Percentiles rank a stretch among this genome's conserved stretches.
Conservation (phyloP, 2,329 filamentous ascomycete genomes). For the Ophiostoma ulmi region DNA sequence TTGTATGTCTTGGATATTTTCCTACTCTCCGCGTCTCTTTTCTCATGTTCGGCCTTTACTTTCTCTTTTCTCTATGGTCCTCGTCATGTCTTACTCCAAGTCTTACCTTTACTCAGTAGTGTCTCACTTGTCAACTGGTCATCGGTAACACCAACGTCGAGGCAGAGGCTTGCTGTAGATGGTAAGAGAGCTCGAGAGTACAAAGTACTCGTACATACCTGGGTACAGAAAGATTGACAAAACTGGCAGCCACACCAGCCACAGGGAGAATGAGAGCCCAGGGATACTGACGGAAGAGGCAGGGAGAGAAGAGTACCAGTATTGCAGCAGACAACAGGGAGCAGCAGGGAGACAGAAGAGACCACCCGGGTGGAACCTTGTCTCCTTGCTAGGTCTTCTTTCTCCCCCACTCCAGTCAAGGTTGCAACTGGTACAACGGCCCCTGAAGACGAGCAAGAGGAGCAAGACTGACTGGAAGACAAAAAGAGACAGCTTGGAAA, state of each 20-base stretch:
- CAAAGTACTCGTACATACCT: background rate
- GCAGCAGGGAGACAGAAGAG: background rate
- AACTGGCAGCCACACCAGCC: background rate
- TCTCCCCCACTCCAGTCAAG: background rate
- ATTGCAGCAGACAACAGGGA: background rate
- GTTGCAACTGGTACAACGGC: background rate
- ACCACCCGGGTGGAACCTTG: background rate
- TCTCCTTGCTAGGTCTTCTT: background rate
- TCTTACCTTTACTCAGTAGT: background rate
- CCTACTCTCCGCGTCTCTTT: background rate
- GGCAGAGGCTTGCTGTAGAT: slow-evolving; percentile 8
- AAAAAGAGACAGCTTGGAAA: background rate
- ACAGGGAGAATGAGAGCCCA: background rate
- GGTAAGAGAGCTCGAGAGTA: background rate
- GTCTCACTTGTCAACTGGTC: background rate
- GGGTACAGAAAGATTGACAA: background rate
- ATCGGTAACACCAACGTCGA: slow-evolving; percentile 8
- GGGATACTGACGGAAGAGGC: background rate
- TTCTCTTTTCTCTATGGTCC: background rate
- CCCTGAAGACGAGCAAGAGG: background rate
- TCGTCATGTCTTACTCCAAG: background rate
- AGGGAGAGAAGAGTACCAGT: background rate
- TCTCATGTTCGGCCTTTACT: background rate
- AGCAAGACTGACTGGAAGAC: background rate
- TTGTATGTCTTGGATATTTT: slow-evolving; percentile 5